Evolutionary conservation across 2,329 filamentous ascomycete genomes (phyloP).

Genomic region (Beauveria sp.): DNA sequence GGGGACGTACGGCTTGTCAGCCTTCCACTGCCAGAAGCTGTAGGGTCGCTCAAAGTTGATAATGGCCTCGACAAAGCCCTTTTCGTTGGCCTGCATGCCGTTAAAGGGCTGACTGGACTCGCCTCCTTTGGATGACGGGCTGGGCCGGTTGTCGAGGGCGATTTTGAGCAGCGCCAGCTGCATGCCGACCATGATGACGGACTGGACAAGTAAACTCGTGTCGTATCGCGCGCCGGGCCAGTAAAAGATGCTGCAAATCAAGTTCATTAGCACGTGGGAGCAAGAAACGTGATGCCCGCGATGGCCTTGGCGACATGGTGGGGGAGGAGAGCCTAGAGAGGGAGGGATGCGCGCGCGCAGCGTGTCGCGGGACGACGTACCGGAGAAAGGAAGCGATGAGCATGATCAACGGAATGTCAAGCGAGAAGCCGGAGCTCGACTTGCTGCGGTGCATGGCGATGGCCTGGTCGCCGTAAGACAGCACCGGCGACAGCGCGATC

Average conservation of each 20-base stretch:
- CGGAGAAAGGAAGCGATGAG: constrained; percentile 59
- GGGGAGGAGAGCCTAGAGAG: neutral
- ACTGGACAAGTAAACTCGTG: constrained; percentile 54
- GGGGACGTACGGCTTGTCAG: constrained; percentile 52
- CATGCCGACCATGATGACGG: constrained; percentile 57
- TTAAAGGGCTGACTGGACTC: constrained; percentile 57
- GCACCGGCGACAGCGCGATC: constrained; percentile 53
- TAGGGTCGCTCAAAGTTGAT: constrained; percentile 52
- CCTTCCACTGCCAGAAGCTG: constrained; percentile 77
- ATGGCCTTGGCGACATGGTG: neutral
- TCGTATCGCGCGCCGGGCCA: constrained; percentile 62
- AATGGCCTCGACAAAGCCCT: constrained; percentile 12
- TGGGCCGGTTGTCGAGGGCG: constrained; percentile 59
- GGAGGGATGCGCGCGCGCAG: neutral
- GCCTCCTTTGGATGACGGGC: constrained; percentile 51
- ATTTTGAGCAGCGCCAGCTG: constrained; percentile 59
- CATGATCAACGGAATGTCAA: constrained; percentile 68
- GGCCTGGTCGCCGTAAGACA: constrained; percentile 60
- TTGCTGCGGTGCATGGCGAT: constrained; percentile 56
- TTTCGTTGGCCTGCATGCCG: constrained; percentile 34
- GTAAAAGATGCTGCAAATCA: constrained; percentile 52
- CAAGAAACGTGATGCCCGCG: neutral
- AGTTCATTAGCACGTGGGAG: constrained; percentile 14
- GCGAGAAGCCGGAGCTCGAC: constrained; percentile 60
- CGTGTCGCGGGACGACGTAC: constrained; percentile 28